Evolutionary conservation across 2,329 filamentous ascomycete genomes (phyloP), one percentile per base, ranked within the genome.

Genomic region (Sporothrix brasiliensis): DNA sequence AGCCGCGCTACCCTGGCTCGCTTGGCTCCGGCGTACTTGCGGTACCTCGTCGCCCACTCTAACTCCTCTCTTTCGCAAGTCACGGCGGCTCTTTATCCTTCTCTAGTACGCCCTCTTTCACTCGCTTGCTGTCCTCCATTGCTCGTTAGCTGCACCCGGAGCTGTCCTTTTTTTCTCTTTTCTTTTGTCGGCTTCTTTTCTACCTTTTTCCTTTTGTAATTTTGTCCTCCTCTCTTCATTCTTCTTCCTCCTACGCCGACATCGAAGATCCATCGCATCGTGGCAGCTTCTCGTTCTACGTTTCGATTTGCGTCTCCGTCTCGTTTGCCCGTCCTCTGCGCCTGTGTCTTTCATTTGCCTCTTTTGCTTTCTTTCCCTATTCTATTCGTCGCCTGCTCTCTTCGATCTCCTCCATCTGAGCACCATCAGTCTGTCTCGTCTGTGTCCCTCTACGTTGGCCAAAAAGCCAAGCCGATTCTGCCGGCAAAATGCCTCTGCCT

Each of bases 401-500:
- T 14, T 52, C 58, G 34, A 16, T 41, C 44, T 49, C 0, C 24
- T 34, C 53, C 34, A n/a, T 9, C 66, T 58, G 19, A 14, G 44
- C 44, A 19, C 24, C 24, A 11, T 16, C 27, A 9, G 21, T 44
- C 49, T 67, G 41, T 24, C 24, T 24, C 41, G 1, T 54, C 53
- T 49, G 53, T 68, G n/a, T 19, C 52, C 9, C 16, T 58, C 19
- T 10, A 44, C 52, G 21, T 19, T 41, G 30, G 19, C 44, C 44
- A 49, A 24, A 44, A 67, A 47, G 58, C 49, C 66, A 52, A 65
- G 54, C 58, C 27, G 47, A 66, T 70, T 70, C 58, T 72, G 68
- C 71, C 71, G 68, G 68, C 71, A 76, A 73, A 50, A 81, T 81
- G 80, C 78, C 80, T 72, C 69, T 79, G 52, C 77, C 79, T 58